A percentile compares a stretch with the other conserved stretches of the same genome.
Evolutionary conservation across 164 flowering plant species (phyloP).

Genomic region (Vitis rupestris): DNA sequence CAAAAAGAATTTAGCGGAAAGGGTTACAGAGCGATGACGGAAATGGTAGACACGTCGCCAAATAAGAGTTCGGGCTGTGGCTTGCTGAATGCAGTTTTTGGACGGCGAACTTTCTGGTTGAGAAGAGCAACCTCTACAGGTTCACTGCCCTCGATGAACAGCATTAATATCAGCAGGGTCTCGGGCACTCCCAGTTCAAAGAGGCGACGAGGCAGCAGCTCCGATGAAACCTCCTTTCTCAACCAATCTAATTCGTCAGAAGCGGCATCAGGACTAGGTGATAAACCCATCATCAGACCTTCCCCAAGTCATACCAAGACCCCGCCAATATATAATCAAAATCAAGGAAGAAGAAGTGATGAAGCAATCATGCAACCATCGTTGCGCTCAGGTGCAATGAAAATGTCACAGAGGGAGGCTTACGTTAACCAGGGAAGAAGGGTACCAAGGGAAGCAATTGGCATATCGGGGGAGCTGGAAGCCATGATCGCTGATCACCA

Average conservation of each 20-base stretch:
- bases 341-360: conserved; percentile 17
- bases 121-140: conserved; percentile 47
- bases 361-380: conserved; percentile 10
- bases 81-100: conserved; percentile 50
- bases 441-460: conserved; percentile 42
- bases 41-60: conserved; percentile 33
- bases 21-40: conserved; percentile 5
- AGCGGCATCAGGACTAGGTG: conserved; percentile 1
- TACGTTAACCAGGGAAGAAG: conserved; percentile 32
- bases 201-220: conserved; percentile 38
- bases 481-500: conserved; percentile 65
- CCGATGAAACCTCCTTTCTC: conserved; percentile 29
- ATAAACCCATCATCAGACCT: conserved; percentile 26
- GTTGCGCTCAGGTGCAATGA: conserved; percentile 11
- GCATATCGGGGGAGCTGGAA: conserved; percentile 81
- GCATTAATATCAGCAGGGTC: conserved; percentile 13
- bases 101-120: conserved; percentile 42
- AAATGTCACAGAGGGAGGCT: conserved; percentile 20
- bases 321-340: conserved; percentile 21
- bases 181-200: conserved; percentile 31
- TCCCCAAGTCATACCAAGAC: conserved; percentile 15
- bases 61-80: conserved; percentile 70
- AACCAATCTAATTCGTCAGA: conserved; percentile 16
- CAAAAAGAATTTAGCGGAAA: neutral
- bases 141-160: conserved; percentile 30